phyloP scores from a whole-genome alignment of 768 basidiomycete species.

The Serendipita sp. region DNA sequence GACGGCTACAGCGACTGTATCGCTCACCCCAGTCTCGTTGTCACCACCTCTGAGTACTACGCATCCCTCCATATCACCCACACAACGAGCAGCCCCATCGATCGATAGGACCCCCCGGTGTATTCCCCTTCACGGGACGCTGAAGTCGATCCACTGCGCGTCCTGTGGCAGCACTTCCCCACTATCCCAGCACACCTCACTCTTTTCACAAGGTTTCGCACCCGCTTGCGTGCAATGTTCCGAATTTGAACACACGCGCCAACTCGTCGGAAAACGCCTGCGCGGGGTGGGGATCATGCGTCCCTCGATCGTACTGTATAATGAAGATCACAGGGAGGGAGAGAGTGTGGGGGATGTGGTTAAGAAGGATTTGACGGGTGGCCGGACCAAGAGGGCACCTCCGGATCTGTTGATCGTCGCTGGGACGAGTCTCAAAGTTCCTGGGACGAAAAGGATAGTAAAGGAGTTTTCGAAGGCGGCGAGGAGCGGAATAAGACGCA shows the following conservation, averaged over 20 bases:
- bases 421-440: slow-evolving; percentile 77
- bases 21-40: background rate
- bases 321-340: slow-evolving; percentile 74
- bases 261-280: slow-evolving; percentile 60
- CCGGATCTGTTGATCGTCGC: slow-evolving; percentile 81
- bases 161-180: slow-evolving; percentile 62
- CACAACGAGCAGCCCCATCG: slow-evolving; percentile 16
- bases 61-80: background rate
- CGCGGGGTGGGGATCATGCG: slow-evolving; percentile 67
- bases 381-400: slow-evolving; percentile 36
- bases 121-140: slow-evolving; percentile 80
- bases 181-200: slow-evolving; percentile 30
- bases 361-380: slow-evolving; percentile 62
- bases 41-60: slow-evolving; percentile 15
- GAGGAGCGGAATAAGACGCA: slow-evolving; percentile 15
- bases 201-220: slow-evolving; percentile 44
- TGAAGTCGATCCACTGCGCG: slow-evolving; percentile 65
- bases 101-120: slow-evolving; percentile 52
- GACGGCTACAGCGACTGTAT: background rate
- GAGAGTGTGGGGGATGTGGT: slow-evolving; percentile 77
- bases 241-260: slow-evolving; percentile 49
- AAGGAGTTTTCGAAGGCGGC: slow-evolving; percentile 75
- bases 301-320: slow-evolving; percentile 82
- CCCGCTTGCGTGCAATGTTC: slow-evolving; percentile 71
- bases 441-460: slow-evolving; percentile 83